Conservation (phyloP, 2,329 filamentous ascomycete genomes). For the Lachnellula hyalina region DNA sequence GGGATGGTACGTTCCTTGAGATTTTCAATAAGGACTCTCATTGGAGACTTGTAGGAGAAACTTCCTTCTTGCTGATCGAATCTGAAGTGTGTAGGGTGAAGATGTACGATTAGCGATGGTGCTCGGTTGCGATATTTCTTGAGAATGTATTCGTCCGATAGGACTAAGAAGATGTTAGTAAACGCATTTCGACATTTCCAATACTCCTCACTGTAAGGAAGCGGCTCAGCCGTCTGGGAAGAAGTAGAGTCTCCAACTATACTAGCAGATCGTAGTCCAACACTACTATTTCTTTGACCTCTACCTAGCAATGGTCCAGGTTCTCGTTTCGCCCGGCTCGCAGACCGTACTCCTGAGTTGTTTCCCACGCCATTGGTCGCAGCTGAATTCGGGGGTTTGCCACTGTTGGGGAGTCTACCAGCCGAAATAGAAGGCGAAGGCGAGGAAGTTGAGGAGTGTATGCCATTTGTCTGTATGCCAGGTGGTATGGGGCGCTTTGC, state of each 20-base stretch:
- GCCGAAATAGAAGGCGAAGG: constrained; percentile 47
- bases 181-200: constrained; percentile 19
- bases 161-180: constrained; percentile 46
- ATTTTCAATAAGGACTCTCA: constrained; percentile 75
- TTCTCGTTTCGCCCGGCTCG: constrained; percentile 57
- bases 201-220: constrained; percentile 44
- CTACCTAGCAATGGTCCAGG: constrained; percentile 40
- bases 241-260: constrained; percentile 39
- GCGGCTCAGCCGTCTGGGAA: constrained; percentile 39
- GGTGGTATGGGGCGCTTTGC: constrained; percentile 64
- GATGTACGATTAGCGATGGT: constrained; percentile 80
- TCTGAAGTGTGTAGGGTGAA: constrained; percentile 80
- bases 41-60: constrained; percentile 87
- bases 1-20: constrained; percentile 72
- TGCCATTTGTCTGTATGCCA: constrained; percentile 42
- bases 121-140: constrained; percentile 67
- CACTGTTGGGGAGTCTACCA: constrained; percentile 46
- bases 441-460: constrained; percentile 45
- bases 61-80: constrained; percentile 93
- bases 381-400: constrained; percentile 44
- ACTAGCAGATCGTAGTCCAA: constrained; percentile 45
- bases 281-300: constrained; percentile 44
- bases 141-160: constrained; percentile 73
- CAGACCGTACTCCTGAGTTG: constrained; percentile 41
- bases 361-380: constrained; percentile 40